These are phyloP conservation scores for Ilyonectria mors-panacis DNA, from an alignment of 2,329 filamentous ascomycete species.

Conservation along the genomic window DNA sequence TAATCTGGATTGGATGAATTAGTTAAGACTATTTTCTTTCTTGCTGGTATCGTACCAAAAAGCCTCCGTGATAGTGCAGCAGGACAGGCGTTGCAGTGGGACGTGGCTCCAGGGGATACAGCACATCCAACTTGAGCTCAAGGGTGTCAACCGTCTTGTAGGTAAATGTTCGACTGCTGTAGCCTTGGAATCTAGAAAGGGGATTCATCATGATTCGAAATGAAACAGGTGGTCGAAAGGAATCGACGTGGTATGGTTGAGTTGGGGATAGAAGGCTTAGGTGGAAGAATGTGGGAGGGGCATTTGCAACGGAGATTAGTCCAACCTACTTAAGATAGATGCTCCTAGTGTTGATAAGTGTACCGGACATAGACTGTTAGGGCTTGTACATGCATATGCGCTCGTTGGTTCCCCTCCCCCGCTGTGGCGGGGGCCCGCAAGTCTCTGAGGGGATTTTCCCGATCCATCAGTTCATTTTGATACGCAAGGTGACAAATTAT, in stretches of 20 bases:
- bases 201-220: neutral
- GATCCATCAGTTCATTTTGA: neutral
- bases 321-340: neutral
- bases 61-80: constrained; percentile 42
- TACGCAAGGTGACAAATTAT: neutral
- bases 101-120: neutral
- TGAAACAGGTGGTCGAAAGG: neutral
- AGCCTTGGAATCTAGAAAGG: neutral
- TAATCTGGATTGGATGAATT: constrained; percentile 24
- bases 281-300: neutral
- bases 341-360: neutral
- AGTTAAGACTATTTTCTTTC: neutral
- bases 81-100: constrained; percentile 25
- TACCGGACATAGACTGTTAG: neutral
- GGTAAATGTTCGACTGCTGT: neutral
- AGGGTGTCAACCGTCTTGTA: neutral
- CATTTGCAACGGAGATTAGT: neutral
- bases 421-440: neutral
- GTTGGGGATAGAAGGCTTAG: neutral
- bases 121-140: neutral
- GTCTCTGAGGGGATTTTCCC: neutral
- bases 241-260: neutral
- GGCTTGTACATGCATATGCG: neutral
- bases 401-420: neutral
- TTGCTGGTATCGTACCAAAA: constrained; percentile 21